phyloP scores from a whole-genome alignment of 2,329 filamentous ascomycete species.

The Talaromyces islandicus region DNA sequence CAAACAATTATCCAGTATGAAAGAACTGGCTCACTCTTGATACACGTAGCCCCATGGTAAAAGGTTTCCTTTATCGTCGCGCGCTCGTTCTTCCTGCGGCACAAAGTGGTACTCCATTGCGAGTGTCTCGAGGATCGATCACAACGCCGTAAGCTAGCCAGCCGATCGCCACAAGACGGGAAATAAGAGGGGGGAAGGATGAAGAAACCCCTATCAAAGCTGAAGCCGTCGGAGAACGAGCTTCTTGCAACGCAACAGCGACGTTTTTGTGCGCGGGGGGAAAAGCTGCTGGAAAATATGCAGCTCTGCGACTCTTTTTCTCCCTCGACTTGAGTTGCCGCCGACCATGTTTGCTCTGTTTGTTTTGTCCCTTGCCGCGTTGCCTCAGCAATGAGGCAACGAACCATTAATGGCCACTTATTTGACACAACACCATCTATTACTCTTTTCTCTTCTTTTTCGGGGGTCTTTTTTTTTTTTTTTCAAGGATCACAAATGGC shows the following conservation, averaged over 20 bases:
- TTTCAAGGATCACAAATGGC: no score
- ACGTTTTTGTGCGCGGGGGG: not conserved
- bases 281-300: not conserved
- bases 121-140: not conserved
- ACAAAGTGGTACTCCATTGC: constrained; percentile 61
- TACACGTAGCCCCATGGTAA: constrained; percentile 61
- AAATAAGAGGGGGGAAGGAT: not conserved
- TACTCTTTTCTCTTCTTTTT: no score
- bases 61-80: constrained; percentile 52
- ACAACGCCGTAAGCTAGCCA: not conserved
- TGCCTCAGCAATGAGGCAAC: not conserved
- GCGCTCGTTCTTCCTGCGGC: constrained; percentile 56
- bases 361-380: not conserved
- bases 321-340: not conserved
- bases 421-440: no score
- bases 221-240: not conserved
- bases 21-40: constrained; percentile 47
- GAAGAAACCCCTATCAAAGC: not conserved
- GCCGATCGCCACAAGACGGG: not conserved
- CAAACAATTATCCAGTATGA: not conserved
- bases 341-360: not conserved
- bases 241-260: not conserved
- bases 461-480: no score
- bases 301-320: not conserved
- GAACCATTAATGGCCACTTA: not conserved